Evolutionary conservation across 1,284 basidiomycete genomes (phyloP), one percentile per base, ranked within the genome.

Genomic region (Gyrodon tennesseensis): DNA sequence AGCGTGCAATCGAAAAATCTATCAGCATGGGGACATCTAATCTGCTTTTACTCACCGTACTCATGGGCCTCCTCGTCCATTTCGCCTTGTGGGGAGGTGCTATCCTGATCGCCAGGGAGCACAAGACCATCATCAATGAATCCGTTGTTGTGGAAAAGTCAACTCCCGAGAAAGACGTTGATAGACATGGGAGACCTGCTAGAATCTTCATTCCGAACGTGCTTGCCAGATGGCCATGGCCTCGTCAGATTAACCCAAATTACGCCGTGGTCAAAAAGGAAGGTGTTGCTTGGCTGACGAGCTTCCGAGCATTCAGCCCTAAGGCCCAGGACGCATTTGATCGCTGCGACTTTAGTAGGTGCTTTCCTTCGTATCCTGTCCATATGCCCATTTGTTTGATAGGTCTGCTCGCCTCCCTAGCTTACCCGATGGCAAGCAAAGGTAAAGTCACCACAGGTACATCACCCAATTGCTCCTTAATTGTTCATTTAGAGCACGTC

Each of bases 141-240:
- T 25, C 8, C 3, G 15, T 23, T 15, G 1, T 27, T 13, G n/a
- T 8, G 19, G 18, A 25, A 46, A 19, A n/a, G 7, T 53, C 56
- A 5, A 11, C 34, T 11, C 16, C 29, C 23, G 23, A 59, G 27
- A 53, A 56, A n/a, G 21, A 25, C 9, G 25, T 7, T 18, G 21
- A 39, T 13, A 9, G 34, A 29, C 3, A 12, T 41, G 34, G 8
- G 5, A 29, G n/a, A 41, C 46, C 12, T 4, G 48, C 60, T 23
- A 58, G 53, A 51, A 21, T 70, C 27, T 72, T 70, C n/a, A 15
- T 70, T 23, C 69, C 71, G 15, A 48, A 72, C 21, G 39, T 71
- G 11, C 60, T 70, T 39, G 54, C 54, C 6, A 64, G 58, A 58
- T 71, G 70, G 71, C 71, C 69, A 21, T 71, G 67, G 67, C 56